A percentile compares a stretch with the other conserved stretches of the same genome.
These are phyloP conservation scores for Aspergillus egyptiacus DNA, from an alignment of 495 filamentous ascomycete species.

Conservation along the genomic window DNA sequence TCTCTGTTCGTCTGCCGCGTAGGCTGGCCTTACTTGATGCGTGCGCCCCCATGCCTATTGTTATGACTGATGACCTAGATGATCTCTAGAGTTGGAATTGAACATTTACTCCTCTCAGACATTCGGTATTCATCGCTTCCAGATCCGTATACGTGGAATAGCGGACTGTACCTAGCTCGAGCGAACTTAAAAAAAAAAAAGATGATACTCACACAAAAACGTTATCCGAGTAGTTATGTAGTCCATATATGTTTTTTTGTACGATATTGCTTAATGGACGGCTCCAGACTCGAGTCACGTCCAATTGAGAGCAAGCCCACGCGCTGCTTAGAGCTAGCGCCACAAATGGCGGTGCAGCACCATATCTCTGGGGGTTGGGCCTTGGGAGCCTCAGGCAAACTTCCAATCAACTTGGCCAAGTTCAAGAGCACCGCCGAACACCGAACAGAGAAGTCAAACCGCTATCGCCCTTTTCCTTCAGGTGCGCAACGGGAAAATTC, in stretches of 20 bases:
- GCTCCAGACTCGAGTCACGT: no score
- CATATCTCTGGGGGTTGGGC: not conserved
- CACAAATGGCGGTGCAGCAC: conserved; percentile 18
- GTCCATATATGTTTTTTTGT: no score
- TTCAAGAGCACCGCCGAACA: conserved; percentile 1
- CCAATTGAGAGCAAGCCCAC: no score
- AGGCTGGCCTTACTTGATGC: not conserved
- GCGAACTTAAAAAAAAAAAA: no score
- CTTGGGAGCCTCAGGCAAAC: conserved; percentile 13
- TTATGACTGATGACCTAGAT: conserved; percentile 14
- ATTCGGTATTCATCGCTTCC: not conserved
- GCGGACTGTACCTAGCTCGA: no score
- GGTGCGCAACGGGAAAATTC: not conserved
- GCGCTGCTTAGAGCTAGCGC: not conserved
- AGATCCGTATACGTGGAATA: not conserved
- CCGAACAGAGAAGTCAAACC: conserved; percentile 2
- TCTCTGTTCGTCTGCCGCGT: not conserved
- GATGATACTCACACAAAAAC: no score
- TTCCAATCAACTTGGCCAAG: conserved; percentile 2
- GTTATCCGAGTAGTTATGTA: no score
- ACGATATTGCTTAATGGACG: no score
- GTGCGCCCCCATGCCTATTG: conserved; percentile 1
- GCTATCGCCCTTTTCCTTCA: not conserved
- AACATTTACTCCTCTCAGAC: not conserved
- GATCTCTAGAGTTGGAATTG: conserved; percentile 3